Base-by-base conservation (phyloP, 495 filamentous ascomycete species). In the Neohortaea acidophila region DNA sequence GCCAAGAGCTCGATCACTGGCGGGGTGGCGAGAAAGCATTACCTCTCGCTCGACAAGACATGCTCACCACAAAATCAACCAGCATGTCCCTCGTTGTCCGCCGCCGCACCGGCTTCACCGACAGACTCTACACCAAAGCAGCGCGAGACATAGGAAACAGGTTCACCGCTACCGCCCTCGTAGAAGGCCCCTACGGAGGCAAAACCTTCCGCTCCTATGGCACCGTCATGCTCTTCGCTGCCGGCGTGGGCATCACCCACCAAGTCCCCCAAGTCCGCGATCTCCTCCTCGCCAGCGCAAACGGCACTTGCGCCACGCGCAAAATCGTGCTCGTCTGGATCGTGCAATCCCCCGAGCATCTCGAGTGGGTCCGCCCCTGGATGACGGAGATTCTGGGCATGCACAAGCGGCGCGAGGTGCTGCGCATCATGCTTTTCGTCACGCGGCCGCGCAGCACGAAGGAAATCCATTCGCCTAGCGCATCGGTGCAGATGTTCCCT, bases 281-380 rank as follows among this genome's bases (percentile, higher is more conserved):
- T 34, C 66, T 96, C 7, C 70, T 94, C 39, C 60, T 73, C 17
- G 78, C 75, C 10, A 81, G 73, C 60, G 71, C 73, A 40, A 67
- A 78, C 4, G 73, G 77, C 36, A 84, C 72, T 12, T 73, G 79
- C 24, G 86, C 86, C 2, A 81, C 82, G 4, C 78, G 85, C 36
- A 74, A 74, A 24, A 60, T 94, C 26, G 76, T 73, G 1, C 73
- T 97, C 21, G 73, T 93, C 42, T 96, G 89, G 89, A 75, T 91
- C 49, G 77, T 94, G 41, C 82, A 84, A 42, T 80, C 84, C 27
- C 75, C 75, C 10, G 84, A 91, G 39, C 72, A 86, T 43, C 66
- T 94, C 9, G 83, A 92, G 58, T 97, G 89, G 89, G 82, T 85
- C 48, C 69, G 81, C 5, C 79, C 82, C 11, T 96, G 81, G 81